Evolutionary conservation across 352 stramenopile species (phyloP).

Genomic region (Phytopythium delawarense): DNA sequence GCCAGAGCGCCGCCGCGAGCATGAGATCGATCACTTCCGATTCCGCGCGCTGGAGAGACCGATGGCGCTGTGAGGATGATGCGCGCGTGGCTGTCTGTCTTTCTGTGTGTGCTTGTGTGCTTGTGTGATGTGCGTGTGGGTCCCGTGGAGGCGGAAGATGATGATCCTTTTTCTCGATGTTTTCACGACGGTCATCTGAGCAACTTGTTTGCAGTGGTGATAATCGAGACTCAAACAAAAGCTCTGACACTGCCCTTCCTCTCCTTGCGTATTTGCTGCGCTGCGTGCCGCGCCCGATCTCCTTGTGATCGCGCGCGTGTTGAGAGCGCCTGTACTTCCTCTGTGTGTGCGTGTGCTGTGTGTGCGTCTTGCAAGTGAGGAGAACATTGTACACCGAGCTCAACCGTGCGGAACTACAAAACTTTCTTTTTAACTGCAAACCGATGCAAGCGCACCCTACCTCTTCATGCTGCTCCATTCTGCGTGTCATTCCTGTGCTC

Average conservation of each 20-base stretch:
- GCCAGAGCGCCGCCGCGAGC: not conserved
- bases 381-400: conserved; percentile 81
- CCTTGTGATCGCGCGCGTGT: not conserved
- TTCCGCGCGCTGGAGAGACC: not conserved
- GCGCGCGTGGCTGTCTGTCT: not conserved
- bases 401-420: conserved; percentile 73
- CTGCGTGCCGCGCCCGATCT: not conserved
- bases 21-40: conserved; percentile 12
- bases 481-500: not conserved
- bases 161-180: conserved; percentile 85
- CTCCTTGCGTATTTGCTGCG: conserved; percentile 8
- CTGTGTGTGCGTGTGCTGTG: not conserved
- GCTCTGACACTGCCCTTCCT: conserved; percentile 52
- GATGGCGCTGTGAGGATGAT: not conserved
- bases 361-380: conserved; percentile 44
- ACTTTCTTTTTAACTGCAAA: conserved; percentile 88
- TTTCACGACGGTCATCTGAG: conserved; percentile 92
- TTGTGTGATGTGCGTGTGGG: conserved; percentile 5
- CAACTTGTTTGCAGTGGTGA: conserved; percentile 60
- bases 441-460: conserved; percentile 30
- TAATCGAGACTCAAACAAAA: conserved; percentile 83
- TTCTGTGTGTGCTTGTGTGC: not conserved
- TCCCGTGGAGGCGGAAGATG: conserved; percentile 45
- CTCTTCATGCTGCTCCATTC: no score
- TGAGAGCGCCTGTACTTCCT: not conserved